Evolutionary conservation across 768 basidiomycete species (phyloP).

Genomic region (Butyriboletus loyo): DNA sequence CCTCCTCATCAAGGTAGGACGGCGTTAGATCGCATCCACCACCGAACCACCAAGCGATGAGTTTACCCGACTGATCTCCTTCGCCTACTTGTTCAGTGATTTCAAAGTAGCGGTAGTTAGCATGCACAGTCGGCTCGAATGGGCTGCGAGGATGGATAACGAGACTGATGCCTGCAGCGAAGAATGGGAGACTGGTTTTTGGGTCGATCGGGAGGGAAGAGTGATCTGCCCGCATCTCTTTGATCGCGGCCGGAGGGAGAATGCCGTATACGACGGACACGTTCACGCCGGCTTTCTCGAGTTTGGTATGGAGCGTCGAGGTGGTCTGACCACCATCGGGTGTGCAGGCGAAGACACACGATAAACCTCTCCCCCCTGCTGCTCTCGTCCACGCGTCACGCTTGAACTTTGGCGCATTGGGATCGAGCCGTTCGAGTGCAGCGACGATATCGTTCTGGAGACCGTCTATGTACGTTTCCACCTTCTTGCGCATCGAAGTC

Average conservation of each 20-base stretch:
- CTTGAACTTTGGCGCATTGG: conserved; percentile 65
- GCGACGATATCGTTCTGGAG: conserved; percentile 81
- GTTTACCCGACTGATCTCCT: conserved; percentile 42
- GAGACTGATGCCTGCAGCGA: conserved; percentile 87
- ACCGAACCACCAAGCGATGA: conserved; percentile 97
- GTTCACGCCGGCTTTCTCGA: conserved; percentile 97
- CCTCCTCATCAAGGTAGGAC: conserved; percentile 85
- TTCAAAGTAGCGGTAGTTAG: conserved; percentile 98
- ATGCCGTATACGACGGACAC: conserved; percentile 87
- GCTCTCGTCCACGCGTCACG: conserved; percentile 77
- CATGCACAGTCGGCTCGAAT: conserved; percentile 89
- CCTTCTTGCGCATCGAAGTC: conserved; percentile 64
- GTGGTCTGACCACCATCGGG: conserved; percentile 30
- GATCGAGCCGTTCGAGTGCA: conserved; percentile 77
- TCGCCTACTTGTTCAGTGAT: conserved; percentile 53
- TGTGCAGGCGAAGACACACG: conserved; percentile 72
- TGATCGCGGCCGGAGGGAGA: conserved; percentile 85
- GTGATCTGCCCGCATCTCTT: conserved; percentile 95
- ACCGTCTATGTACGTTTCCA: conserved; percentile 69
- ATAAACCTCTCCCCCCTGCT: conserved; percentile 68
- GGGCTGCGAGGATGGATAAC: conserved; percentile 95
- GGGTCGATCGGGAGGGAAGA: conserved; percentile 62
- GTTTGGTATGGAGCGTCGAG: conserved; percentile 45
- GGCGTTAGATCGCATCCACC: conserved; percentile 95
- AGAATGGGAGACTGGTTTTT: conserved; percentile 77